Evolutionary conservation across 306 rosid species (phyloP), one percentile per base, ranked within the genome.

Genomic region (Castanospermum australe): DNA sequence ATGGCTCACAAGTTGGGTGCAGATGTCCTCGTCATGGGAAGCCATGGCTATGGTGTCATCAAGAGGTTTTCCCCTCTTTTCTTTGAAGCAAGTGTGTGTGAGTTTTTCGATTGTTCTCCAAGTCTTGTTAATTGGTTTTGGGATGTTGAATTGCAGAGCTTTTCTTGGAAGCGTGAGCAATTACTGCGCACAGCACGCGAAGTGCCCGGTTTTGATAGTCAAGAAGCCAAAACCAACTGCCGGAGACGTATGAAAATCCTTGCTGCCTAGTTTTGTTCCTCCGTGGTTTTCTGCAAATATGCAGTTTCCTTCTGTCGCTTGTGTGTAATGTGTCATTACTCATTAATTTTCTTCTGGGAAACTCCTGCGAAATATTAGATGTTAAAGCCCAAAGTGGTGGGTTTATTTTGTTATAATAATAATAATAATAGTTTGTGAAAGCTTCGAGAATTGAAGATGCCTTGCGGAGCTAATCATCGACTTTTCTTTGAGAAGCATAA

Each of bases 101-200:
- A n/a, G n/a, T 44, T 12, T 12, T 12, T 11, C 2, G 3, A 12
- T 44, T 28, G 32, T 3, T 28, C 32, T 13, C 51, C 20, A 0
- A 54, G 28, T 56, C 5, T n/a, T 12, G 4, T 55, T 24, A 57
- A 69, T 78, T 47, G 2, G 33, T 0, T 9, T 39, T 62, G 66
- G 61, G 67, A 12, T 56, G 30, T 30, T 71, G 36, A 54, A 77
- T 71, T 47, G 76, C 89, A 93, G 98, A 89, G 95, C 96, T 64
- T 87, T 95, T 8, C 93, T 92, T 22, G 99, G 99, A 69, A 95
- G 99, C 21, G 99, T 95, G 52, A 95, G 99, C 89, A 95, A 86
- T 77, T 79, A 92, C 63, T 89, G 97, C 48, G 97, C 90, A 39
- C 94, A 91, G 84, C 91, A 83, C 57, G 97, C 76, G 18, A 92